phyloP scores from a whole-genome alignment of 1,284 basidiomycete species.

The Pholiota adiposa region DNA sequence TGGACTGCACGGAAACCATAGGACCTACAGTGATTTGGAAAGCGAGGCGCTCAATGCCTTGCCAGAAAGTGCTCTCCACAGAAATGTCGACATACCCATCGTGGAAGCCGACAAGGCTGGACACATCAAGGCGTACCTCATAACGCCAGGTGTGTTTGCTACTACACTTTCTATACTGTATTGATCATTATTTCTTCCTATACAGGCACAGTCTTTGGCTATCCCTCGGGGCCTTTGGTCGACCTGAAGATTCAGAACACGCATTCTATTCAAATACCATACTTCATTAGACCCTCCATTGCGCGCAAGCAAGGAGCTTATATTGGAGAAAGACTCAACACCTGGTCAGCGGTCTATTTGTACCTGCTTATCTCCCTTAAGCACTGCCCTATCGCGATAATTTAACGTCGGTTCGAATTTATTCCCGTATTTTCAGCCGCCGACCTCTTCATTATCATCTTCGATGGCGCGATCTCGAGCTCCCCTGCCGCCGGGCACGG shows the following conservation, averaged over 20 bases:
- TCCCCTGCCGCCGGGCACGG: slow-evolving; percentile 27
- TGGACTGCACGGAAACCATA: slow-evolving; percentile 37
- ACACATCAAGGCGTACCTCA: slow-evolving; percentile 15
- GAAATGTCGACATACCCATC: slow-evolving; percentile 40
- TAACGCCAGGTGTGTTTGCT: slow-evolving; percentile 9
- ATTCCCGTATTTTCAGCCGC: slow-evolving; percentile 21
- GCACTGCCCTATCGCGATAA: too few relatives aligned
- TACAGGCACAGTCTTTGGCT: slow-evolving; percentile 44
- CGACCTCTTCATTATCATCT: slow-evolving; percentile 25
- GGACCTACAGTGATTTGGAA: slow-evolving; percentile 37
- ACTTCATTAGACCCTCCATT: slow-evolving; percentile 38
- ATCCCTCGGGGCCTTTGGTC: slow-evolving; percentile 42
- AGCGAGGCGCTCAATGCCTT: slow-evolving; percentile 42
- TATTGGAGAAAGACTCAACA: slow-evolving; percentile 29
- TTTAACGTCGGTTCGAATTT: too few relatives aligned
- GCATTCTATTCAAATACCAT: slow-evolving; percentile 46
- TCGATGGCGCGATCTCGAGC: slow-evolving; percentile 23
- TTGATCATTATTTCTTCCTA: not conserved
- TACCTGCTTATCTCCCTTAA: not conserved
- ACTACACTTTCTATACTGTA: not conserved
- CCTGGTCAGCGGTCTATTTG: slow-evolving; percentile 21
- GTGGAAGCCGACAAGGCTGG: slow-evolving; percentile 35
- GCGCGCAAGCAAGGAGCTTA: slow-evolving; percentile 37
- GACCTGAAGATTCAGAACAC: slow-evolving; percentile 43
- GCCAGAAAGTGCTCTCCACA: slow-evolving; percentile 35